phyloP scores from a whole-genome alignment of 225 moss, liverwort and hornwort genomes.

The Rhytidiadelphus loreus region DNA sequence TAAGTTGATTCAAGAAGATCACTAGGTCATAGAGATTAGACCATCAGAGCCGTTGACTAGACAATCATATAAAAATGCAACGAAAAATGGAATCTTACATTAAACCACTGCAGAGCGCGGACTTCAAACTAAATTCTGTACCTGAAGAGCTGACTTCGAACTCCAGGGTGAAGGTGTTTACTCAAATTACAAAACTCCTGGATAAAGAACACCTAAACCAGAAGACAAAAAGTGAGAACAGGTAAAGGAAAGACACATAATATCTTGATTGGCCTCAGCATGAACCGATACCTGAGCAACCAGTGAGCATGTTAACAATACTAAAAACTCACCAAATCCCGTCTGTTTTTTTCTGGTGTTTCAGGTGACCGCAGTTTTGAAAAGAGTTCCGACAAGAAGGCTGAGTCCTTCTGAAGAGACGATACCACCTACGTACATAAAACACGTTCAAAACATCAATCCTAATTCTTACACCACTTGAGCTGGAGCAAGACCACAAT shows the following conservation, averaged over 20 bases:
- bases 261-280: background rate
- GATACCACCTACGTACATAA: constrained; percentile 63
- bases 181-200: constrained; percentile 96
- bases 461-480: background rate
- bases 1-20: background rate
- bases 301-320: background rate
- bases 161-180: constrained; percentile 77
- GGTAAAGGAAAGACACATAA: background rate
- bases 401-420: constrained; percentile 64
- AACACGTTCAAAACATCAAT: constrained; percentile 2
- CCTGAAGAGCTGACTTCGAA: constrained; percentile 83
- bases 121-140: constrained; percentile 18
- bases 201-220: constrained; percentile 76
- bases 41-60: background rate
- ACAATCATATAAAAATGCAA: background rate
- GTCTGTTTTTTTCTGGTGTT: constrained; percentile 55
- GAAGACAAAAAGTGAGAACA: constrained; percentile 6
- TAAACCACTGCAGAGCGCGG: background rate
- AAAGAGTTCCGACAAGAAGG: constrained; percentile 80
- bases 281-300: background rate
- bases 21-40: background rate
- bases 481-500: background rate
- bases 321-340: constrained; percentile 61
- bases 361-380: constrained; percentile 66
- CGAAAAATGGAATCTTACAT: background rate